Evolutionary conservation across 139 green algal genomes (phyloP), one percentile per base, ranked within the genome.

Genomic region (Chlamydomonas sp.): DNA sequence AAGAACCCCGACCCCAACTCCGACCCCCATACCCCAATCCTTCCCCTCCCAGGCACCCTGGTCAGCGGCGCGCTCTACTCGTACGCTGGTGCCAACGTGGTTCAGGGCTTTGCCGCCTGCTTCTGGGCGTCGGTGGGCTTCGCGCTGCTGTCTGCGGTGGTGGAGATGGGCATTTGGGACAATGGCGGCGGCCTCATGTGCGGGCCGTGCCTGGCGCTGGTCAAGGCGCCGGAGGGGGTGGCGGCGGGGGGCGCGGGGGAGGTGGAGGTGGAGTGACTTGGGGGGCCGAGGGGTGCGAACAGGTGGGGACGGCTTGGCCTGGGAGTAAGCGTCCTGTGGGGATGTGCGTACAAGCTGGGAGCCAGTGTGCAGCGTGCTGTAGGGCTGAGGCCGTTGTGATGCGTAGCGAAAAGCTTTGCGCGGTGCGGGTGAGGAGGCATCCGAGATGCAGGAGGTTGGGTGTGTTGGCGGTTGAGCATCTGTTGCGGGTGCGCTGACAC

Each of bases 51-150:
- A 91, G 96, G 96, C 78, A 98, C 96, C 2, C 86, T 98, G 6
- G 89, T 95, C 3, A 96, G 91, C 2, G 96, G 95, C 12, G 94
- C 94, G 59, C 89, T 98, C 78, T 98, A 98, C 88, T 94, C 92
- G 2, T 97, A 95, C 82, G 92, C 91, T 0, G 95, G 93, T 18
- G 83, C 75, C 80, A 93, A 63, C 31, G 76, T 93, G 3, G 62
- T 87, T 17, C 83, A 87, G 6, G 94, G 96, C 20, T 96, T 98
- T 77, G 96, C 95, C 6, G 92, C 86, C 49, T 98, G 96, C 92
- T 96, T 98, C 80, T 92, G 95, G 80, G 92, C 92, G 2, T 96
- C 93, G 0, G 74, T 94, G 3, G 89, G 10, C 49, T 97, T 96
- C 74, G 92, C 93, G 7, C 86, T 76, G 20, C 49, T 74, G 14